Conservation (phyloP, 163 green algal species). For the Prototheca cutis region DNA sequence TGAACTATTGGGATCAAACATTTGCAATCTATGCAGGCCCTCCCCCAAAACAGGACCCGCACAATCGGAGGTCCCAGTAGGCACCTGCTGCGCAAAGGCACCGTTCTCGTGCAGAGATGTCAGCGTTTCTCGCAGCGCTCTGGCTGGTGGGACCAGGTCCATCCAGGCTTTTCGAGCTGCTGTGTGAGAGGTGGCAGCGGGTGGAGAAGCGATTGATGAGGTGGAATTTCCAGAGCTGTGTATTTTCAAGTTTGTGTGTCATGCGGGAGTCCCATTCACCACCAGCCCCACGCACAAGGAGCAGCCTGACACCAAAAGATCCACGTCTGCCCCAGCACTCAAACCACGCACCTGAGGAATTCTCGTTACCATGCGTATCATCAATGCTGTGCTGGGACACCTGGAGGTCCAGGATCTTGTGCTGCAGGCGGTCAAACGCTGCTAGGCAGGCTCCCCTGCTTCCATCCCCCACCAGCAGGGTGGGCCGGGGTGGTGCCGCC, state of each 20-base stretch:
- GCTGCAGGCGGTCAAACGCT: slow-evolving; percentile 9
- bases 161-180: slow-evolving; percentile 2
- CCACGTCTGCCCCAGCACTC: too few relatives aligned
- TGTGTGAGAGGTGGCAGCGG: too few relatives aligned
- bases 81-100: slow-evolving; percentile 9
- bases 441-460: slow-evolving; percentile 3
- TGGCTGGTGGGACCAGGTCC: slow-evolving; percentile 10
- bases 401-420: slow-evolving; percentile 5
- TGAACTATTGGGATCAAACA: too few relatives aligned
- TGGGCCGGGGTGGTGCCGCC: slow-evolving; percentile 10
- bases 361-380: too few relatives aligned
- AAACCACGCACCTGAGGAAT: too few relatives aligned
- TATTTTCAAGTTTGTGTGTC: too few relatives aligned
- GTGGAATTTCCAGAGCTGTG: too few relatives aligned
- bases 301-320: too few relatives aligned
- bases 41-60: background rate
- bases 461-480: slow-evolving; percentile 15
- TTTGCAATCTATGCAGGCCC: background rate
- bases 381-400: background rate
- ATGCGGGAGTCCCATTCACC: too few relatives aligned
- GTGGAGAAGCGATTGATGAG: too few relatives aligned
- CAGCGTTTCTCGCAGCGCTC: slow-evolving; percentile 17
- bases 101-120: slow-evolving; percentile 12
- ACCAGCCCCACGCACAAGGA: too few relatives aligned
- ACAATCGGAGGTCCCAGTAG: background rate